Base-by-base conservation (phyloP, 192 early-diverging fungal genomes). In the Umbelopsis sp. region DNA sequence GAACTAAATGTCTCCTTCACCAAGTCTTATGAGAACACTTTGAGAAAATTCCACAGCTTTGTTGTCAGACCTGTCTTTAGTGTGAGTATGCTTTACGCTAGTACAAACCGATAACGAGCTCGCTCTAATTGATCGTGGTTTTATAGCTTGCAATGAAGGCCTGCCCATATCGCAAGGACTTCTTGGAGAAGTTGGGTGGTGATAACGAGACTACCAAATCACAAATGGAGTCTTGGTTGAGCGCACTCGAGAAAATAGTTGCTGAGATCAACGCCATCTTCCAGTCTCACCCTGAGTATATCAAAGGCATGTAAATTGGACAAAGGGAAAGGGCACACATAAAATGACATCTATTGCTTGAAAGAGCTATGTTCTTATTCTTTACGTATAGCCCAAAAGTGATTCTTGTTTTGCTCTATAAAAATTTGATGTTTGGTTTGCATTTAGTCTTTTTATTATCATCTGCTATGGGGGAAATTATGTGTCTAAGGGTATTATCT, bases 141-240 rank as follows among this genome's bases (percentile, higher is more conserved):
- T 64, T 7, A 68, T 69, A 92, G 91, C 67, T 93, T 49, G 93
- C 92, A 9, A 97, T 98, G 95, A 89, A 89, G 74, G 93, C 93
- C 12, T 97, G 95, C 79, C 97, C 97, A 22, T 86, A 88, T 71
- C 93, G 95, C 64, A 86, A 86, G 46, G 89, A 91, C 69, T 97
- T 98, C 80, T 98, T 95, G 78, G 83, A 82, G 30, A 94, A 93
- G 79, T 82, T 98, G 23, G 91, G 92, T 53, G 80, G 80, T 37
- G 82, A 86, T 73, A 82, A 87, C 53, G 82, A 82, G 22, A 82
- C 82, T 48, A 85, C 90, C 27, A 41, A 84, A 48, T 77, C 75
- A 30, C 78, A 88, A 37, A 85, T 95, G 71, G 78, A 85, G 22
- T 69, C 72, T 33, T 98, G 93, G 91, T 83, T 95, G 47, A 64